Evolutionary conservation across 2,329 filamentous ascomycete species (phyloP), one percentile per base, ranked within the genome.

Genomic region (Sarocladium strictum): DNA sequence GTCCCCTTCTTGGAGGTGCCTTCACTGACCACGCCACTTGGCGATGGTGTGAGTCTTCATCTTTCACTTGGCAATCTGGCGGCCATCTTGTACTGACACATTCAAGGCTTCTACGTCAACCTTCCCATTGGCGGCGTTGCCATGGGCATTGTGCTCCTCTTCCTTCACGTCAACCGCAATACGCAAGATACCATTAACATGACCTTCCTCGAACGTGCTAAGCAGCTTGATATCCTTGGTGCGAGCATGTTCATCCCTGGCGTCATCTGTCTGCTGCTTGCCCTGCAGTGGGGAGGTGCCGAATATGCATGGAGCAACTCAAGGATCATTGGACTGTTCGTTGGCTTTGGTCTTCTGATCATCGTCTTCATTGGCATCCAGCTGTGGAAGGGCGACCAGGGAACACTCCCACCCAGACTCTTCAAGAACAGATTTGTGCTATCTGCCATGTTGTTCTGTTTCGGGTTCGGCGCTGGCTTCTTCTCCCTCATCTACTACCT

Each of bases 271-370:
- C 68, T 83, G 12, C 66, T 84, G 9, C 70, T 84, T 3, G 80
- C 78, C 7, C 68, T 84, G 35, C 76, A 83, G 60, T 83, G 77
- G 75, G 81, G 79, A 14, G 81, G 81, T 9, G 68, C 73, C 37
- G 64, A 74, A 23, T 76, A 78, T 54, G 52, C 79, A 3, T 84
- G 80, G 80, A 69, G 63, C 55, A 72, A 69, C 65, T 64, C 72
- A 12, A 69, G 65, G 23, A 70, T 81, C 51, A 76, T 82, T 35
- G 78, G 76, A 1, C 66, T 83, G 19, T 75, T 83, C 54, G 69
- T 75, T 9, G 75, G 76, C 3, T 73, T 72, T n/a, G 77, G 64
- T 1, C 63, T 71, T 19, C 72, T 81, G 64, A 65, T 71, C 15
- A 54, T 64, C 54, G 58, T 76, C 26, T 85, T 85, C 57, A 58